Base-by-base conservation (phyloP, 1,284 basidiomycete genomes). In the Malassezia slooffiae region DNA sequence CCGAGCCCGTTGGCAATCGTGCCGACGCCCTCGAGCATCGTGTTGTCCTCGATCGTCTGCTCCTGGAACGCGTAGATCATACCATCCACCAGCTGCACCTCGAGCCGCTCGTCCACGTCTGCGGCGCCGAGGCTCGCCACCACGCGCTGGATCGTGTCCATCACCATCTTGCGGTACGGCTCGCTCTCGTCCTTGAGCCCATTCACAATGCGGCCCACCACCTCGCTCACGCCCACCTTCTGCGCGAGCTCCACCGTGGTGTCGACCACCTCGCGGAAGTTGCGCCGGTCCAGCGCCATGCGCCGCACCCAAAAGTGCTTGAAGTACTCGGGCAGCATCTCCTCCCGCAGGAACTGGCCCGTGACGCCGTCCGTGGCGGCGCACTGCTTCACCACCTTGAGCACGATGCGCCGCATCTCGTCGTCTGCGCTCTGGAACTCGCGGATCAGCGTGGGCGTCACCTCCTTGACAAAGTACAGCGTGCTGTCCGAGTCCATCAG, bases 1-100 rank as follows among this genome's bases (percentile, higher is more conserved):
- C 89, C 86, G 7, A 99, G 80, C 10, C 91, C 89, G 53, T 90
- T 90, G 56, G 97, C 88, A 35, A 97, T 87, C 0, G 88, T 91
- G 22, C 89, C 90, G 54, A 97, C 96, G 19, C 93, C 91, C 55
- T 99, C 91, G 46, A 99, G 75, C 91, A 97, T 97, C 69, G 97
- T 87, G 60, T 89, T 86, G 70, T 99, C 93, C 70, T 97, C 93
- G 3, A 89, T 83, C 0, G 90, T 96, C 73, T 97, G 93, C 73
- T 97, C 91, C 72, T 97, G 91, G 83, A 97, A 97, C 5, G 93
- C 83, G 69, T 91, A 96, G 72, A 97, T 97, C 71, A 97, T 91
- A 35, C 93, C 91, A 65, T 99, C 93, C 24, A 97, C 85, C 11
- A 99, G 79, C 45, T 85, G 79, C 11, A 91, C 80, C 72, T 99